phyloP scores from a whole-genome alignment of 768 basidiomycete genomes.

The Tylopilus rubrobrunneus region DNA sequence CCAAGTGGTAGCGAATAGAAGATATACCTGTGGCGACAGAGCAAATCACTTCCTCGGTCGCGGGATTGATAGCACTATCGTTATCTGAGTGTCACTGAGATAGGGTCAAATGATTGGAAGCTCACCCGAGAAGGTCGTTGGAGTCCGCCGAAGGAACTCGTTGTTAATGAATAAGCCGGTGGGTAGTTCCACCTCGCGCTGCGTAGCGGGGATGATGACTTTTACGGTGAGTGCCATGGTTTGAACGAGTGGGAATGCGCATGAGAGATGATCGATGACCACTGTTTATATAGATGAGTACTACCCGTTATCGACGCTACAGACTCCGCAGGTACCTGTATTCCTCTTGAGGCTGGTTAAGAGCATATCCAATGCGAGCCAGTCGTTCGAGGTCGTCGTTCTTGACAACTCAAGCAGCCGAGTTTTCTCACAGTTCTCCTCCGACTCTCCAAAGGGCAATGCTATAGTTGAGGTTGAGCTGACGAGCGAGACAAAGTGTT shows the following conservation, averaged over 20 bases:
- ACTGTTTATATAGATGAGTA: conserved; percentile 10
- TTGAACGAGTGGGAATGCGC: not conserved
- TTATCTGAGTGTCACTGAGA: conserved; percentile 13
- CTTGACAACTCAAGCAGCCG: not conserved
- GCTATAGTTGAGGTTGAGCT: conserved; percentile 31
- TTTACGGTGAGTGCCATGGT: conserved; percentile 46
- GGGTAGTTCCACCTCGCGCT: conserved; percentile 57
- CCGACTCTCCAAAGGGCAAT: conserved; percentile 46
- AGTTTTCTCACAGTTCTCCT: conserved; percentile 19
- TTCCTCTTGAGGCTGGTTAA: too few species aligned
- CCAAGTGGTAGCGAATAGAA: not conserved
- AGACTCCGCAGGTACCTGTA: conserved; percentile 1
- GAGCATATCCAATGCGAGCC: too few species aligned
- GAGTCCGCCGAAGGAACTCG: conserved; percentile 75
- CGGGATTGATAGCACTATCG: conserved; percentile 70
- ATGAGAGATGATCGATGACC: not conserved
- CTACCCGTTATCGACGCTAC: conserved; percentile 10
- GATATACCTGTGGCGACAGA: conserved; percentile 58
- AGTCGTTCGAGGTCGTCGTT: not conserved
- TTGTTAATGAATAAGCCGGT: conserved; percentile 92
- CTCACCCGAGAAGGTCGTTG: conserved; percentile 59
- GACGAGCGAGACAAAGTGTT: conserved; percentile 4
- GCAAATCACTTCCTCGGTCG: conserved; percentile 72
- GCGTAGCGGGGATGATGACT: conserved; percentile 38
- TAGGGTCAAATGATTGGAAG: conserved; percentile 6